Percentiles rank a stretch among this genome's conserved stretches.
Evolutionary conservation across 1,284 basidiomycete species (phyloP).

Genomic region (Ustilago bromivora): DNA sequence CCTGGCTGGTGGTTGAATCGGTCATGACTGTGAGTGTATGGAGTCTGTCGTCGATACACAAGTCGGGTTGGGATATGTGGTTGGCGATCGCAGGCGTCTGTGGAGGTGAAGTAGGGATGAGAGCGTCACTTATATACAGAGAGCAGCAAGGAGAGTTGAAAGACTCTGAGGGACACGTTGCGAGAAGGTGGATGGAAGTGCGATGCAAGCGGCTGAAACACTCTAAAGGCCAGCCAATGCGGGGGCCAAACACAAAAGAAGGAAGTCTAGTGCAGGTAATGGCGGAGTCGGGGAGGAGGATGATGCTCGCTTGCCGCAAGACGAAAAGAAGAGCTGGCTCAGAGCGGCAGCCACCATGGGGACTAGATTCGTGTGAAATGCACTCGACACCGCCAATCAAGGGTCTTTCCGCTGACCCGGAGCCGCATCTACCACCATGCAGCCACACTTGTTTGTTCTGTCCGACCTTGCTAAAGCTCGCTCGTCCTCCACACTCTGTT

Average conservation of each 20-base stretch:
- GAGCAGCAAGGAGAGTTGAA: neutral
- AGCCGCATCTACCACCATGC: slow-evolving; percentile 11
- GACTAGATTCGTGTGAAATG: slow-evolving; percentile 32
- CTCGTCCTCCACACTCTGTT: neutral
- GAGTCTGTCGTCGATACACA: neutral
- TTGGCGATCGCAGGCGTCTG: neutral
- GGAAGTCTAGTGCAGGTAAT: neutral
- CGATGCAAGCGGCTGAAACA: neutral
- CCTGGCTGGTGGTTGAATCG: slow-evolving; percentile 9
- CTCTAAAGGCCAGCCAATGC: neutral
- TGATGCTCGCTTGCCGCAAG: slow-evolving; percentile 23
- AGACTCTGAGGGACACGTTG: neutral
- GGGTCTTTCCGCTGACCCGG: slow-evolving; percentile 7
- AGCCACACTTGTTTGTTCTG: neutral
- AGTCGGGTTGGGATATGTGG: neutral
- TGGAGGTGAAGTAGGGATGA: neutral
- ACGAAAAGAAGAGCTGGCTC: neutral
- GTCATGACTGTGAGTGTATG: slow-evolving; percentile 14
- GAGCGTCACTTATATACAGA: neutral
- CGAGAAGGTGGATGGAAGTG: neutral
- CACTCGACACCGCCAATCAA: neutral
- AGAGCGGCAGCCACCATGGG: neutral
- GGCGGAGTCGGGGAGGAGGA: slow-evolving; percentile 4
- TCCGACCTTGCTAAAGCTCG: neutral
- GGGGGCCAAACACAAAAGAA: neutral